Evolutionary conservation across 352 stramenopile genomes (phyloP).

Genomic region (Phytophthora meadii): DNA sequence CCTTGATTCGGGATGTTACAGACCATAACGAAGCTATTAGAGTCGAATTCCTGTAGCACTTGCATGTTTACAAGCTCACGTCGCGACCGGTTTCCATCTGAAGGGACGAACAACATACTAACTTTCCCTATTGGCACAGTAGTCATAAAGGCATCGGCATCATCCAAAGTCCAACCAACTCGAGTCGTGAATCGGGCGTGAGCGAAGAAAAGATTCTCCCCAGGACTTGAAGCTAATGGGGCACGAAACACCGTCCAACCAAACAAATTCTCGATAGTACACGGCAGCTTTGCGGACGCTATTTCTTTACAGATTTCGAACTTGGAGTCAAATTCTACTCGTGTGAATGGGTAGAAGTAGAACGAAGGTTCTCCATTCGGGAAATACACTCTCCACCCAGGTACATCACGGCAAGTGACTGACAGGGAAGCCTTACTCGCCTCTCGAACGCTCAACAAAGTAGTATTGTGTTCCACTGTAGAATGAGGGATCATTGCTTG

Average conservation of each 20-base stretch:
- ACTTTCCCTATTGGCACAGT: neutral
- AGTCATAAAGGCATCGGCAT: neutral
- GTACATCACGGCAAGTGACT: neutral
- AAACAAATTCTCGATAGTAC: neutral
- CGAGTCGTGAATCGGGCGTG: neutral
- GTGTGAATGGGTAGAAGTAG: constrained; percentile 30
- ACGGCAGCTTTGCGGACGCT: neutral
- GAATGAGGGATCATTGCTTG: neutral
- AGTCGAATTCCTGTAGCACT: constrained; percentile 1
- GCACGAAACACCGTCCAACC: neutral
- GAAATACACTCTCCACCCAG: constrained; percentile 16
- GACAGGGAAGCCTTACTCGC: neutral
- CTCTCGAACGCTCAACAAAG: neutral
- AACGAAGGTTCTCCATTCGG: constrained; percentile 29
- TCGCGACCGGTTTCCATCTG: neutral
- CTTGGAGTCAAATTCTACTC: constrained; percentile 15
- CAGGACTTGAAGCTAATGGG: neutral
- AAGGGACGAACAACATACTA: neutral
- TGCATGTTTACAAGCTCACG: constrained; percentile 1
- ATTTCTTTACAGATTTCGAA: neutral
- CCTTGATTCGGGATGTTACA: neutral
- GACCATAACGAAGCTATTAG: neutral
- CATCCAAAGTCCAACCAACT: neutral
- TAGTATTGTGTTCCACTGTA: neutral
- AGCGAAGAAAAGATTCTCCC: neutral